These are phyloP conservation scores for Diplodia seriata DNA, from an alignment of 2,329 filamentous ascomycete species.

Conservation along the genomic window DNA sequence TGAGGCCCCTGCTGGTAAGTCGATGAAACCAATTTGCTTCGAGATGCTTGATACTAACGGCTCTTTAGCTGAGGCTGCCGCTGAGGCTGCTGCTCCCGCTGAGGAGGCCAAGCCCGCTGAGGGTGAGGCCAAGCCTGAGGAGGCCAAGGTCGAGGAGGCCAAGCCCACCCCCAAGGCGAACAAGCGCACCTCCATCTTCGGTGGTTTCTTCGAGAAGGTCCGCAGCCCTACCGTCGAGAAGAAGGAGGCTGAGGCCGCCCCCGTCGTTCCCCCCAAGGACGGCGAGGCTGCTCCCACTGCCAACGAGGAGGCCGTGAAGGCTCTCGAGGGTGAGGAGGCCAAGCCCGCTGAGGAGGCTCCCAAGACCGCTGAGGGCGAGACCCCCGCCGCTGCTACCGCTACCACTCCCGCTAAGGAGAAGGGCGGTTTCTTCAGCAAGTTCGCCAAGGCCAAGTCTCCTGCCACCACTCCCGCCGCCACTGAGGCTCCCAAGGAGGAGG, in stretches of 20 bases:
- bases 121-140: conserved; percentile 38
- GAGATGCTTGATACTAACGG: not conserved
- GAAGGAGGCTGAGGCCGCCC: conserved; percentile 70
- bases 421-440: conserved; percentile 70
- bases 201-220: conserved; percentile 70
- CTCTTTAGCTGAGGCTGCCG: conserved; percentile 36
- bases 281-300: conserved; percentile 45
- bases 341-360: conserved; percentile 34
- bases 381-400: conserved; percentile 39
- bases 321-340: conserved; percentile 34
- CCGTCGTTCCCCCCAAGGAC: conserved; percentile 58
- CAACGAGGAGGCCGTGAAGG: conserved; percentile 39
- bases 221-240: conserved; percentile 65
- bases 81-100: conserved; percentile 43
- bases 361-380: conserved; percentile 38
- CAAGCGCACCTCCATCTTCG: conserved; percentile 88
- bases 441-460: conserved; percentile 65
- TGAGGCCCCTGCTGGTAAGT: conserved; percentile 45
- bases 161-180: conserved; percentile 65
- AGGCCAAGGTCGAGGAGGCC: conserved; percentile 51
- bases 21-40: not conserved
- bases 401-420: conserved; percentile 56
- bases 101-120: conserved; percentile 49
- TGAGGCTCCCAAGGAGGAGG: conserved; percentile 39
- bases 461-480: conserved; percentile 48